These are phyloP conservation scores for Ilyonectria mors-panacis DNA, from an alignment of 2,329 filamentous ascomycete genomes.

Conservation along the genomic window DNA sequence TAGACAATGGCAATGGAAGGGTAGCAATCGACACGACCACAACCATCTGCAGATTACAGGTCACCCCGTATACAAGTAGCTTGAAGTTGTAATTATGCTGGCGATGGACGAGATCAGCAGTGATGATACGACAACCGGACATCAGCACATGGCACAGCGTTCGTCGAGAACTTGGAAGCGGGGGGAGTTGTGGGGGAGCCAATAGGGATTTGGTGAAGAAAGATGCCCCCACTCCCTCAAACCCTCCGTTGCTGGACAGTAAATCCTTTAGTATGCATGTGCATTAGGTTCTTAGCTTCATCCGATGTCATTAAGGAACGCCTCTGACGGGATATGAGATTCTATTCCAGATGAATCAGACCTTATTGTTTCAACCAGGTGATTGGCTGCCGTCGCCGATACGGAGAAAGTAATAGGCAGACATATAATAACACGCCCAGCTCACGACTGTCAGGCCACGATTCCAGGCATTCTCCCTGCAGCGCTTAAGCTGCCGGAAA, in stretches of 20 bases:
- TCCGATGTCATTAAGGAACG: neutral
- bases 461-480: slow-evolving; percentile 12
- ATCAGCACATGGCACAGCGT: neutral
- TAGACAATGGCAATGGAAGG: neutral
- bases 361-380: neutral
- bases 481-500: slow-evolving; percentile 7
- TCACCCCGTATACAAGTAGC: neutral
- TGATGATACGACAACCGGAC: neutral
- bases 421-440: neutral
- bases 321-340: neutral
- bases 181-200: neutral
- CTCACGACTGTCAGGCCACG: slow-evolving; percentile 26
- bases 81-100: neutral
- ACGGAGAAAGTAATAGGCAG: neutral
- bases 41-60: neutral
- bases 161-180: neutral
- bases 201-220: neutral
- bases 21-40: neutral
- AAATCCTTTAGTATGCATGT: neutral
- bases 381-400: neutral
- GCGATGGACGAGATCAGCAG: neutral
- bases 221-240: neutral
- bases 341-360: neutral
- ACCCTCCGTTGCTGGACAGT: neutral
- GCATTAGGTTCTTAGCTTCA: neutral